These are phyloP conservation scores for Candida sp. DNA, from an alignment of 1,139 yeast species.

Conservation along the genomic window DNA sequence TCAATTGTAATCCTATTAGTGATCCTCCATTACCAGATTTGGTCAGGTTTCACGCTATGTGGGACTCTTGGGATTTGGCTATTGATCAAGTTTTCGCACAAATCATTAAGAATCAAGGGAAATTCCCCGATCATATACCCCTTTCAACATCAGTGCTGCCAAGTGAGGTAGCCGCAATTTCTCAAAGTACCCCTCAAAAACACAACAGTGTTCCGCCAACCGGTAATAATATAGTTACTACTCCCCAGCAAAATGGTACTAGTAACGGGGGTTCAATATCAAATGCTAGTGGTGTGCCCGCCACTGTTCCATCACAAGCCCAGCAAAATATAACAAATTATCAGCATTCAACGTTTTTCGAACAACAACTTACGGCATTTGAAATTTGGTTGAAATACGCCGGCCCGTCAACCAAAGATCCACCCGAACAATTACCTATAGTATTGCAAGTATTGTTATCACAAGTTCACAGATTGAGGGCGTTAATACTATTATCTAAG, in stretches of 20 bases:
- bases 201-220: not conserved
- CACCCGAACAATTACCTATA: conserved; percentile 95
- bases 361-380: conserved; percentile 93
- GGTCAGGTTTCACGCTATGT: conserved; percentile 81
- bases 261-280: conserved; percentile 1
- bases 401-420: conserved; percentile 77
- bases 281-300: not conserved
- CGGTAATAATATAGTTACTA: not conserved
- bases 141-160: conserved; percentile 6
- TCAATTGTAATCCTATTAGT: conserved; percentile 92
- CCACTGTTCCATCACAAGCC: conserved; percentile 12
- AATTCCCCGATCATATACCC: conserved; percentile 4
- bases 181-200: conserved; percentile 3
- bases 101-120: conserved; percentile 36
- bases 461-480: conserved; percentile 90
- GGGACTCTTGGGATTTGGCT: conserved; percentile 99
- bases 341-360: conserved; percentile 91
- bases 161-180: not conserved
- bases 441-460: conserved; percentile 89
- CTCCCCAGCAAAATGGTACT: conserved; percentile 1
- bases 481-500: conserved; percentile 76
- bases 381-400: conserved; percentile 91
- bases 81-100: conserved; percentile 89
- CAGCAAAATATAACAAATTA: conserved; percentile 42
- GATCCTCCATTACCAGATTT: conserved; percentile 90